These are phyloP conservation scores for Xylaria telfairii DNA, from an alignment of 495 filamentous ascomycete species.

Conservation along the genomic window DNA sequence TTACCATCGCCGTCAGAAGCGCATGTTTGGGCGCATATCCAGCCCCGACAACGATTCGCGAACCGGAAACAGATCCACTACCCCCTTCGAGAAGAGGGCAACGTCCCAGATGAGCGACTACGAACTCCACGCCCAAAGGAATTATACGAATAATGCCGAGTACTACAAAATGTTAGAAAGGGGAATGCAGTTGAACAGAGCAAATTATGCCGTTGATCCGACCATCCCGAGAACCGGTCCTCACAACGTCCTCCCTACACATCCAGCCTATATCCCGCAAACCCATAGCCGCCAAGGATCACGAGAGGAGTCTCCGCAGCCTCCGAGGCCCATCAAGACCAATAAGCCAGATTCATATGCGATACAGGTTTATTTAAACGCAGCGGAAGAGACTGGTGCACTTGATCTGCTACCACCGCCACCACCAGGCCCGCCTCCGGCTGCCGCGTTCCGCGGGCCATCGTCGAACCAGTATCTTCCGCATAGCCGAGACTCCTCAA, in stretches of 20 bases:
- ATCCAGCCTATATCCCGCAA: slow-evolving; percentile 55
- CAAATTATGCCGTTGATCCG: slow-evolving; percentile 22
- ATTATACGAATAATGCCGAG: slow-evolving; percentile 35
- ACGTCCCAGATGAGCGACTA: slow-evolving; percentile 29
- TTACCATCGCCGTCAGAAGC: slow-evolving; percentile 49
- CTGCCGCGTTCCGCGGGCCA: slow-evolving; percentile 4
- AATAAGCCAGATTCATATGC: slow-evolving; percentile 35
- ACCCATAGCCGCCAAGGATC: slow-evolving; percentile 41
- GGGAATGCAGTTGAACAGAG: slow-evolving; percentile 16
- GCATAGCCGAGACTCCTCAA: slow-evolving; percentile 24
- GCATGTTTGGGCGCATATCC: slow-evolving; percentile 21
- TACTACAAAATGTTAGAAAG: slow-evolving; percentile 40
- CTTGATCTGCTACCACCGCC: slow-evolving; percentile 22
- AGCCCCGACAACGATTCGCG: slow-evolving; percentile 22
- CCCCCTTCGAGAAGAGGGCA: slow-evolving; percentile 23
- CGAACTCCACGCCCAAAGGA: slow-evolving; percentile 32
- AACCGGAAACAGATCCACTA: slow-evolving; percentile 29
- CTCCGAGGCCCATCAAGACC: slow-evolving; percentile 28
- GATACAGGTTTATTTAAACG: slow-evolving; percentile 36
- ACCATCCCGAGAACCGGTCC: slow-evolving; percentile 23
- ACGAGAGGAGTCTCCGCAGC: slow-evolving; percentile 29
- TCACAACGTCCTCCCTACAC: slow-evolving; percentile 48
- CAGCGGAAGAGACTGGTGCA: slow-evolving; percentile 22
- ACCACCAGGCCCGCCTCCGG: slow-evolving; percentile 26
- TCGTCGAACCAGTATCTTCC: slow-evolving; percentile 4